phyloP scores from a whole-genome alignment of 768 basidiomycete genomes.

The Multifurca ochricompacta region DNA sequence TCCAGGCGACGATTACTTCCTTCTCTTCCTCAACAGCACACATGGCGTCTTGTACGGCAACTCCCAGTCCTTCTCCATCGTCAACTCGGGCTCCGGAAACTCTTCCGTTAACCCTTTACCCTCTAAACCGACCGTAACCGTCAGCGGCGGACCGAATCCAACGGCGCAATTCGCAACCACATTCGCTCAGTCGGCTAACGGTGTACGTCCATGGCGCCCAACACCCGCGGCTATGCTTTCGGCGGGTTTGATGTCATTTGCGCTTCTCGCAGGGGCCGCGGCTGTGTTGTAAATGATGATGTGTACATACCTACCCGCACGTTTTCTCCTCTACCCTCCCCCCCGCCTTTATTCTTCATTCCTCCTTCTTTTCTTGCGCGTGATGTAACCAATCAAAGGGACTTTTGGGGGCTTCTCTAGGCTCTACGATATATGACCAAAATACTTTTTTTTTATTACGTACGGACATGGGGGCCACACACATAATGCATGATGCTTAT shows the following conservation, averaged over 20 bases:
- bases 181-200: slow-evolving; percentile 32
- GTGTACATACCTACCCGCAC: neutral
- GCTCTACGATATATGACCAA: slow-evolving; percentile 7
- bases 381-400: slow-evolving; percentile 8
- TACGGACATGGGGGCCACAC: neutral
- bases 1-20: slow-evolving; percentile 66
- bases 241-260: slow-evolving; percentile 2
- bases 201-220: slow-evolving; percentile 19
- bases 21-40: slow-evolving; percentile 67
- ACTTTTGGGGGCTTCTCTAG: neutral
- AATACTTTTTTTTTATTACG: neutral
- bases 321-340: too few relatives aligned
- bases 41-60: slow-evolving; percentile 54
- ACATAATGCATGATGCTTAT: slow-evolving; percentile 15
- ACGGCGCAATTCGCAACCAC: slow-evolving; percentile 52
- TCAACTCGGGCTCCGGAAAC: slow-evolving; percentile 31
- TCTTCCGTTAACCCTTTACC: slow-evolving; percentile 32
- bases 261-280: slow-evolving; percentile 3
- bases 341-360: too few relatives aligned
- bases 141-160: slow-evolving; percentile 60
- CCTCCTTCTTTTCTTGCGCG: neutral
- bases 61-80: slow-evolving; percentile 58
- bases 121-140: slow-evolving; percentile 53
- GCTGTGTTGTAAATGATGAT: slow-evolving; percentile 3
- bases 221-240: neutral